Base-by-base conservation (phyloP, 371 early-diverging fungal species). In the Parasitella parasitica region DNA sequence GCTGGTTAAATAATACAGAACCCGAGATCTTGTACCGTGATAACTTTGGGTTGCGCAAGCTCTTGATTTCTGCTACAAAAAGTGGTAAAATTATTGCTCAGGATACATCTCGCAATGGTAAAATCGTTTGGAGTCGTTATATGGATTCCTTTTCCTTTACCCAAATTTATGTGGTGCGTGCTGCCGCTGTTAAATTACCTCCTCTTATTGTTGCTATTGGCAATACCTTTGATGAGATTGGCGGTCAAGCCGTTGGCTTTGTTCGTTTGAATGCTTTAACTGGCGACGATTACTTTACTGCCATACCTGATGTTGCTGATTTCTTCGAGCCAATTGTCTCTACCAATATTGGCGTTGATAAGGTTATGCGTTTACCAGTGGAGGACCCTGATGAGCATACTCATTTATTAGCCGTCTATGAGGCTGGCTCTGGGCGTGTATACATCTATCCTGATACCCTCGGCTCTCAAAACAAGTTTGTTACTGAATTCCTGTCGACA, bases 21-120 rank as follows among this genome's bases (percentile, higher is more conserved):
- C 57, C 63, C 22, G 64, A 70, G 49, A 64, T 67, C 4, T 64
- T 86, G 1, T 81, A 84, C 35, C 82, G 90, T 9, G 96, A 95
- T 64, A 79, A 84, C 57, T 91, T 93, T 77, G 96, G 96, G 5
- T 75, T 95, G 62, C 88, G 91, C 57, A 95, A 96, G 72, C 76
- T 96, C 8, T 63, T 93, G 37, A 71, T 97, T 20, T 89, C 94
- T 56, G 89, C 82, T 16, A 85, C 95, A 6, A 57, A 66, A 6
- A 87, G 85, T 4, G 97, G 96, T 61, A 91, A 92, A 61, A 63
- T 97, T 4, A 76, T 91, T 26, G 96, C 94, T 3, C 81, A 95
- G 32, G 91, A 94, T 63, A 89, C 94, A 16, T 83, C 79, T 54
- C 81, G 72, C 39, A 78, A 81, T 38, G 96, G 95, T 1, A 66